Conservation (phyloP, 1,284 basidiomycete species). For the Rhodotorula mucilaginosa region DNA sequence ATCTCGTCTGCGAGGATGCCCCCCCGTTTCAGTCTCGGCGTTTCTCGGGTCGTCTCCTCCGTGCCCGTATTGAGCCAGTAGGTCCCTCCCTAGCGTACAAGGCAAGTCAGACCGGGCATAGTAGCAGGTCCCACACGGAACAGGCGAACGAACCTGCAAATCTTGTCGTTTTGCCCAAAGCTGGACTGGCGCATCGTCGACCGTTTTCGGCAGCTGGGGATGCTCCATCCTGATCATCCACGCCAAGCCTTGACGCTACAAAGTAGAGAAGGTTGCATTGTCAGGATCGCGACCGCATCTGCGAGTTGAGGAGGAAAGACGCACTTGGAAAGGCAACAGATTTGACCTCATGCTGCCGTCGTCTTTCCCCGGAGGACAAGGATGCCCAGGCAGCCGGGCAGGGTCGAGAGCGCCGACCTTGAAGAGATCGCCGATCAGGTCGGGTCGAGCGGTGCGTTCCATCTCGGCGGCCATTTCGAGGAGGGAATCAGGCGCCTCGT, state of each 20-base stretch:
- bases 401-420: slow-evolving; percentile 37
- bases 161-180: slow-evolving; percentile 71
- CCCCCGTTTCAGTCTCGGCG: slow-evolving; percentile 71
- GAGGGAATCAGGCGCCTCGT: background rate
- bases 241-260: slow-evolving; percentile 35
- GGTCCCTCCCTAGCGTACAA: slow-evolving; percentile 52
- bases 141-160: slow-evolving; percentile 56
- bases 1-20: slow-evolving; percentile 85
- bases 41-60: slow-evolving; percentile 63
- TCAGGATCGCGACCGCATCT: too few species aligned
- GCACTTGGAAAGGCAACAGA: slow-evolving; percentile 35
- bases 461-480: slow-evolving; percentile 9
- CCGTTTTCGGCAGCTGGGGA: slow-evolving; percentile 43
- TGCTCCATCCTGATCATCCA: slow-evolving; percentile 43
- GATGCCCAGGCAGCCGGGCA: slow-evolving; percentile 21
- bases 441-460: slow-evolving; percentile 21
- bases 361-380: slow-evolving; percentile 35
- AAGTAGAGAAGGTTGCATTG: background rate
- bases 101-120: slow-evolving; percentile 47
- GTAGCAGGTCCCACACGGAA: background rate
- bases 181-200: slow-evolving; percentile 69
- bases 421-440: slow-evolving; percentile 35
- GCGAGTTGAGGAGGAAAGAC: background rate
- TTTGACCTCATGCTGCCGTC: slow-evolving; percentile 35
- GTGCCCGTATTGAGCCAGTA: slow-evolving; percentile 63